Conservation (phyloP, 306 rosid genomes). For the Albizia julibrissin region DNA sequence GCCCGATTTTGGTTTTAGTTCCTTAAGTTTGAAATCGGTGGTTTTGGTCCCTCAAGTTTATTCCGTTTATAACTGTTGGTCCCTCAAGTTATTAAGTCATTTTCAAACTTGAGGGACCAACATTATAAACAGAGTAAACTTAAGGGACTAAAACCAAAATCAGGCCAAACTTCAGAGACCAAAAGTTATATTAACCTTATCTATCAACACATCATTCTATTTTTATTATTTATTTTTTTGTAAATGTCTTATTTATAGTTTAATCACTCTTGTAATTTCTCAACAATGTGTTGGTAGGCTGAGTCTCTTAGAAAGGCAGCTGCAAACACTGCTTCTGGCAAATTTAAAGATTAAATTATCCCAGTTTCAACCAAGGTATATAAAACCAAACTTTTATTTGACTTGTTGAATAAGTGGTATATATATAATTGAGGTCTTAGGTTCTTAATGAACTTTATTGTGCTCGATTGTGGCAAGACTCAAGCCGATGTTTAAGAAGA, state of each 20-base stretch:
- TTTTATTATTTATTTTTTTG: not conserved
- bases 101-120: too few relatives aligned
- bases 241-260: too few relatives aligned
- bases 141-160: too few relatives aligned
- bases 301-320: constrained; percentile 91
- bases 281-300: constrained; percentile 51
- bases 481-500: constrained; percentile 78
- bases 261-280: constrained; percentile 17
- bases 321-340: constrained; percentile 90
- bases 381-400: not conserved
- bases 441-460: constrained; percentile 29
- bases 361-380: constrained; percentile 86
- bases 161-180: too few relatives aligned
- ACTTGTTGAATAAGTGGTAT: constrained; percentile 6
- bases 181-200: too few relatives aligned
- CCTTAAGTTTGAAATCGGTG: too few relatives aligned
- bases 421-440: constrained; percentile 19
- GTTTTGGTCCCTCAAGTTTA: too few relatives aligned
- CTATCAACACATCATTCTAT: not conserved
- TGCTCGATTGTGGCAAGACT: constrained; percentile 73
- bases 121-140: too few relatives aligned
- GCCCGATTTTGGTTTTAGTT: too few relatives aligned
- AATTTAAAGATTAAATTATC: constrained; percentile 88
- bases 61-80: too few relatives aligned
- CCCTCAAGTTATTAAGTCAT: too few relatives aligned